A percentile compares a stretch with the other conserved stretches of the same genome.
phyloP scores from a whole-genome alignment of 202 grass and related monocot genomes.

The Bolboschoenoplectus hybrid region DNA sequence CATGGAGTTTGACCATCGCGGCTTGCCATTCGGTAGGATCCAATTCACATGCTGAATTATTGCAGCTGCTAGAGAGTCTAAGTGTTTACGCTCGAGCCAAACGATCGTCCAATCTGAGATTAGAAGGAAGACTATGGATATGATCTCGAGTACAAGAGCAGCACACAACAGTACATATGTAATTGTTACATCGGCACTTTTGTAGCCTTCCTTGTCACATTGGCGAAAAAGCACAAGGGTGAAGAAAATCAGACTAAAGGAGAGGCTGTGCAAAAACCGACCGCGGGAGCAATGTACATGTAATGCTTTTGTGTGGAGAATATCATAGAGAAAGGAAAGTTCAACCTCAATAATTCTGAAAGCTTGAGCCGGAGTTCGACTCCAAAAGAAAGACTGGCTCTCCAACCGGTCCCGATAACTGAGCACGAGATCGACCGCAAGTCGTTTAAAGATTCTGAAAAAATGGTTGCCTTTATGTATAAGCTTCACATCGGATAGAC shows the following conservation, averaged over 20 bases:
- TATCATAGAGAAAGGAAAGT: slow-evolving; percentile 47
- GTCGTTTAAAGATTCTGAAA: slow-evolving; percentile 38
- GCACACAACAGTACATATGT: slow-evolving; percentile 52
- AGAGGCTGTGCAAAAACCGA: slow-evolving; percentile 7
- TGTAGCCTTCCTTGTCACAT: slow-evolving; percentile 30
- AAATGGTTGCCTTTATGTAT: slow-evolving; percentile 32
- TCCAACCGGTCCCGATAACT: slow-evolving; percentile 34
- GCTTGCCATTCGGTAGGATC: slow-evolving; percentile 7
- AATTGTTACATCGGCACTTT: slow-evolving; percentile 43
- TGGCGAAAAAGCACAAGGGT: slow-evolving; percentile 45
- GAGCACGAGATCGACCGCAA: slow-evolving; percentile 35
- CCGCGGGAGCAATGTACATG: neutral
- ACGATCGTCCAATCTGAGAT: slow-evolving; percentile 49
- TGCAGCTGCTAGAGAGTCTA: neutral
- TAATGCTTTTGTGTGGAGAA: slow-evolving; percentile 42
- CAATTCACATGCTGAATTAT: neutral
- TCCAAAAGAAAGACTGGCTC: slow-evolving; percentile 40
- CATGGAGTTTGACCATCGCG: slow-evolving; percentile 51
- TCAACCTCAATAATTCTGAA: slow-evolving; percentile 42
- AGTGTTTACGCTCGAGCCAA: slow-evolving; percentile 18
- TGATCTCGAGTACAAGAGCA: slow-evolving; percentile 46
- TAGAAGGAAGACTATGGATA: slow-evolving; percentile 41
- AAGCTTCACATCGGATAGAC: neutral
- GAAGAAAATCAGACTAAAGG: slow-evolving; percentile 17
- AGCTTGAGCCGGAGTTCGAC: neutral